Evolutionary conservation across 2,329 filamentous ascomycete species (phyloP).

Genomic region (Colletotrichum sp.): DNA sequence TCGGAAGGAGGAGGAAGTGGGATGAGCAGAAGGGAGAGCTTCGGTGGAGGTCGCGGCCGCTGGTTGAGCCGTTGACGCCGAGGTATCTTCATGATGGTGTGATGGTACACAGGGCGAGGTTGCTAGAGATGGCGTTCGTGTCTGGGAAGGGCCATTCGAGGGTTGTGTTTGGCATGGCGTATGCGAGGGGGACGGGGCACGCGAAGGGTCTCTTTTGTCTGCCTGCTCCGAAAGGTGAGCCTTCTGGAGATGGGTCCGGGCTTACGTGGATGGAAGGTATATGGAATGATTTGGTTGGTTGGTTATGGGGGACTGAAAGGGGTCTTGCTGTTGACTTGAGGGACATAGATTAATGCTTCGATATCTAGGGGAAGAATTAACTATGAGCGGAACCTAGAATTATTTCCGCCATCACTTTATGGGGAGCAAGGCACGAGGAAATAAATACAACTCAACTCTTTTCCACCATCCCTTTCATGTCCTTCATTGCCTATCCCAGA

Average conservation of each 20-base stretch:
- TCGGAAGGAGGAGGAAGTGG: neutral
- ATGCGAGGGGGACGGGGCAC: neutral
- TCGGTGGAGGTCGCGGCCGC: neutral
- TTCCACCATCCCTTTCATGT: neutral
- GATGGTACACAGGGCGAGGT: too few species aligned
- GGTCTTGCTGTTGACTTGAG: neutral
- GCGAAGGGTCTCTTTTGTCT: neutral
- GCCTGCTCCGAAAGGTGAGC: neutral
- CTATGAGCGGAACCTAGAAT: neutral
- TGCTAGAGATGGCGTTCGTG: neutral
- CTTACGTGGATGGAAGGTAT: neutral
- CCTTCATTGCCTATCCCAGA: neutral
- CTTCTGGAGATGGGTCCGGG: neutral
- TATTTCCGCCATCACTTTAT: rapidly evolving
- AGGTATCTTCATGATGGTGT: neutral
- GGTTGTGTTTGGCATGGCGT: neutral
- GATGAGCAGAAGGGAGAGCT: neutral
- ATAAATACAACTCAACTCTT: neutral
- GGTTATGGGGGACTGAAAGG: neutral
- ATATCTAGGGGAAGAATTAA: too few species aligned
- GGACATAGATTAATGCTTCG: neutral
- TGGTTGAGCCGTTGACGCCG: neutral
- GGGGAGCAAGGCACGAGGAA: neutral
- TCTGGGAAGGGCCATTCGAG: neutral
- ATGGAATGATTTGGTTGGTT: neutral